These are phyloP conservation scores for Ogataea thermomethanolica DNA, from an alignment of 805 yeast species.

Conservation along the genomic window DNA sequence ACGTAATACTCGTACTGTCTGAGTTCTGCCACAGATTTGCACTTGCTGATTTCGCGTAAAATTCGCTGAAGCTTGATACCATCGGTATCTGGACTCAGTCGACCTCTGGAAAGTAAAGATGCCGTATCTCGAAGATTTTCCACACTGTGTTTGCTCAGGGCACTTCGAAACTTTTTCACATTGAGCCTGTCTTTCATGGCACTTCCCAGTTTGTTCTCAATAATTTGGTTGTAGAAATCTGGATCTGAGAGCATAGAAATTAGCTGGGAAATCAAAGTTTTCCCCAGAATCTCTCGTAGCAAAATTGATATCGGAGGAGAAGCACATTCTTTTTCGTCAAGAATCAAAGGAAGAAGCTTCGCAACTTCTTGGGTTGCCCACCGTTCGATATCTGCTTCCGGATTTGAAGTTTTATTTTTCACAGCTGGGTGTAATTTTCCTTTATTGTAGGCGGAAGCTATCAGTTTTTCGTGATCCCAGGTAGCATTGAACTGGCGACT, in stretches of 20 bases:
- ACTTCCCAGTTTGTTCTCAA: constrained; percentile 57
- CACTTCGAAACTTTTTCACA: constrained; percentile 67
- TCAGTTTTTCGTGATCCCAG: constrained; percentile 37
- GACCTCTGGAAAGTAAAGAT: constrained; percentile 29
- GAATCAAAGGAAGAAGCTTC: constrained; percentile 44
- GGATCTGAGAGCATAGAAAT: constrained; percentile 57
- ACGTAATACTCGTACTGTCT: constrained; percentile 46
- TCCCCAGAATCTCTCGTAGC: constrained; percentile 59
- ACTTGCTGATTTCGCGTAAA: constrained; percentile 32
- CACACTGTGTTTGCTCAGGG: constrained; percentile 61
- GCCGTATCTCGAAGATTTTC: constrained; percentile 9
- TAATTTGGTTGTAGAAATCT: constrained; percentile 69
- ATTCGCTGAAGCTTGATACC: constrained; percentile 40
- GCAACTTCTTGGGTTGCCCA: constrained; percentile 46
- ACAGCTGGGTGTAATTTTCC: constrained; percentile 62
- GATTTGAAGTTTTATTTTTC: constrained; percentile 33
- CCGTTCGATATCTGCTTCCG: constrained; percentile 42
- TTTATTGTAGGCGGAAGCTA: constrained; percentile 43
- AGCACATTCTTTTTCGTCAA: constrained; percentile 43
- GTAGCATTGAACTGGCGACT: constrained; percentile 22
- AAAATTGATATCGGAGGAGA: constrained; percentile 50
- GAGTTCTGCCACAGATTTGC: constrained; percentile 40
- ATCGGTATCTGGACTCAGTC: constrained; percentile 39
- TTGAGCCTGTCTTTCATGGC: constrained; percentile 70
- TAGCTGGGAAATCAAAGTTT: constrained; percentile 53